Evolutionary conservation across 208 protist species (phyloP).

Genomic region (Leishmania amazonensis): DNA sequence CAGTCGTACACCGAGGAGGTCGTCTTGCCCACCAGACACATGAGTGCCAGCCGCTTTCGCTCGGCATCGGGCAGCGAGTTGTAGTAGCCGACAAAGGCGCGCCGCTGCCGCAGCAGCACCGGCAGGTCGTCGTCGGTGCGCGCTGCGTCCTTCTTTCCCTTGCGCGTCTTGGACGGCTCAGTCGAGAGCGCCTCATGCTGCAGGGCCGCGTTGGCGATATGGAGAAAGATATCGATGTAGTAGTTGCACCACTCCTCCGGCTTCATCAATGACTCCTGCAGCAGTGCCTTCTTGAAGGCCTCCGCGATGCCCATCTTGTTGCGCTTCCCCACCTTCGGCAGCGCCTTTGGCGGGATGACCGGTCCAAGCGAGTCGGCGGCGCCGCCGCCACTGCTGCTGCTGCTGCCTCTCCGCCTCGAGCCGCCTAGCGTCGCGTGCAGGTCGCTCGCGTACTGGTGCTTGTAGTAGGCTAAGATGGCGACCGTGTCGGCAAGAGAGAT

Average conservation of each 20-base stretch:
- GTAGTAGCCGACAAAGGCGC: slow-evolving; percentile 86
- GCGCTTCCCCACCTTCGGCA: slow-evolving; percentile 39
- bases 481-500: slow-evolving; percentile 87
- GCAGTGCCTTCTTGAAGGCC: slow-evolving; percentile 66
- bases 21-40: slow-evolving; percentile 79
- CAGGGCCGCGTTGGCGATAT: slow-evolving; percentile 80
- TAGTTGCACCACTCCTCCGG: slow-evolving; percentile 91
- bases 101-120: slow-evolving; percentile 79
- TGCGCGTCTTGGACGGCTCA: slow-evolving; percentile 21
- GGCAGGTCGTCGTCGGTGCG: slow-evolving; percentile 67
- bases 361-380: background rate
- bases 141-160: slow-evolving; percentile 19
- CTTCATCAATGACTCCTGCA: slow-evolving; percentile 79
- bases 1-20: slow-evolving; percentile 72
- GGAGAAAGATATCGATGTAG: slow-evolving; percentile 81
- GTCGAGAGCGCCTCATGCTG: slow-evolving; percentile 61
- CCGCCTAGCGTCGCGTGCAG: slow-evolving; percentile 10
- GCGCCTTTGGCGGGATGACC: slow-evolving; percentile 73
- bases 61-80: slow-evolving; percentile 71
- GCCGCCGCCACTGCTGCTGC: background rate
- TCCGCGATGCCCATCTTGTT: slow-evolving; percentile 51
- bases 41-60: slow-evolving; percentile 76
- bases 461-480: slow-evolving; percentile 73
- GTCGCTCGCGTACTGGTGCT: slow-evolving; percentile 55
- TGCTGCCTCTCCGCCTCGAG: slow-evolving; percentile 9